Evolutionary conservation across 805 yeast genomes (phyloP).

Genomic region (Candida coquimbonensis): DNA sequence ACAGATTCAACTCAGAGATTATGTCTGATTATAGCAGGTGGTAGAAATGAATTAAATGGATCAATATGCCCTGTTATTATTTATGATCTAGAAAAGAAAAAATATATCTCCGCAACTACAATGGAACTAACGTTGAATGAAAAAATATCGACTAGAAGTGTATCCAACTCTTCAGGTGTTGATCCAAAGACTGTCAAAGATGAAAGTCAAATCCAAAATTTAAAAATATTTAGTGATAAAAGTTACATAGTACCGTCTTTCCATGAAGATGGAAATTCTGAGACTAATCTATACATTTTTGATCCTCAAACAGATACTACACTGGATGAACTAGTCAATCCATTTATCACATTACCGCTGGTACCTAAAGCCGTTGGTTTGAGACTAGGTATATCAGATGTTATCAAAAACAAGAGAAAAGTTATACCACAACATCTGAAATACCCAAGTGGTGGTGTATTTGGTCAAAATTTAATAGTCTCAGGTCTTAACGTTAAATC

Average conservation of each 20-base stretch:
- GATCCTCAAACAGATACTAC: conserved; percentile 8
- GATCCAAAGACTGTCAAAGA: conserved; percentile 8
- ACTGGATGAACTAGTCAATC: conserved; percentile 11
- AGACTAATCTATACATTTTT: conserved; percentile 16
- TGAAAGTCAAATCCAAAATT: conserved; percentile 2
- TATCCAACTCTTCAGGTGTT: conserved; percentile 3
- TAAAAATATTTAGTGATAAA: conserved; percentile 13
- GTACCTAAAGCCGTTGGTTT: conserved; percentile 26
- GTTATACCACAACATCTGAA: conserved; percentile 41
- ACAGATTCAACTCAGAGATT: conserved; percentile 26
- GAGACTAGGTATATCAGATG: conserved; percentile 22
- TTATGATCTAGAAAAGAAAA: conserved; percentile 38
- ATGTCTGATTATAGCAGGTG: conserved; percentile 50
- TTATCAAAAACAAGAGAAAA: conserved; percentile 8
- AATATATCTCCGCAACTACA: conserved; percentile 15
- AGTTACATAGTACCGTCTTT: conserved; percentile 17
- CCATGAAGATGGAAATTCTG: conserved; percentile 11
- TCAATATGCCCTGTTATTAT: conserved; percentile 27
- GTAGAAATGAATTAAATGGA: conserved; percentile 32
- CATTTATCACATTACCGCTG: conserved; percentile 29
- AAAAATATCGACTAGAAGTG: conserved; percentile 4
- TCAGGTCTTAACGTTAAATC: conserved; percentile 50
- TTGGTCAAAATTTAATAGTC: conserved; percentile 59
- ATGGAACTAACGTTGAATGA: conserved; percentile 20
- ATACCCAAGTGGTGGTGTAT: conserved; percentile 54